phyloP scores from a whole-genome alignment of 106 monocot genomes.

The Platanthera guangdongensis region DNA sequence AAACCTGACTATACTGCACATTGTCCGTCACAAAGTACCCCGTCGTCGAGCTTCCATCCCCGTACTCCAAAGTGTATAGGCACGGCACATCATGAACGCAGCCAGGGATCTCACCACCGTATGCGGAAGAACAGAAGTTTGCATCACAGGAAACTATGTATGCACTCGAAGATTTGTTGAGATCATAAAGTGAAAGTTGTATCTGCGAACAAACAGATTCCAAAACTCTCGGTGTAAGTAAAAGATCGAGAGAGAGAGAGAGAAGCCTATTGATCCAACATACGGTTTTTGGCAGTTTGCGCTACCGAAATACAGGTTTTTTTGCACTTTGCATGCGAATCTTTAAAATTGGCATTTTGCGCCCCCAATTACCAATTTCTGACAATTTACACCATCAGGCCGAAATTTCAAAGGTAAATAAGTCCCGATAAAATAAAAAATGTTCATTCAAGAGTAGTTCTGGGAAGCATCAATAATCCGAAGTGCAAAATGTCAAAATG shows the following conservation, averaged over 20 bases:
- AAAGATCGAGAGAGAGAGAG: too few relatives aligned
- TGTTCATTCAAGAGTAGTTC: too few relatives aligned
- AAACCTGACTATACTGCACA: conserved; percentile 35
- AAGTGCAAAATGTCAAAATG: too few relatives aligned
- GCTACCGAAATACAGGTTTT: too few relatives aligned
- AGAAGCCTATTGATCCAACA: not conserved
- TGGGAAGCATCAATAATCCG: too few relatives aligned
- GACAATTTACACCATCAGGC: too few relatives aligned
- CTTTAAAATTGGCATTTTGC: too few relatives aligned
- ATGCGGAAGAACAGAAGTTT: conserved; percentile 31
- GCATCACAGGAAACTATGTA: conserved; percentile 27
- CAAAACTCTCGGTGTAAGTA: not conserved
- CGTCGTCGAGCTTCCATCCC: conserved; percentile 50
- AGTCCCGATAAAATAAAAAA: too few relatives aligned
- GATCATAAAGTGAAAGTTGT: conserved; percentile 36
- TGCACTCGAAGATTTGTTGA: conserved; percentile 22
- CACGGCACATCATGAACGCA: conserved; percentile 28
- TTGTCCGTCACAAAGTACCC: conserved; percentile 49
- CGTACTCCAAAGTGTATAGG: conserved; percentile 45
- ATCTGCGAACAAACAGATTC: conserved; percentile 19
- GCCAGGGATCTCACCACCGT: conserved; percentile 12
- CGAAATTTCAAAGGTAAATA: too few relatives aligned
- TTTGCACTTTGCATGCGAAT: too few relatives aligned
- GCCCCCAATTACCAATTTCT: too few relatives aligned
- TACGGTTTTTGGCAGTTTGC: too few relatives aligned